phyloP scores from a whole-genome alignment of 2,329 filamentous ascomycete genomes.

The Ophiostoma novo-ulmi region DNA sequence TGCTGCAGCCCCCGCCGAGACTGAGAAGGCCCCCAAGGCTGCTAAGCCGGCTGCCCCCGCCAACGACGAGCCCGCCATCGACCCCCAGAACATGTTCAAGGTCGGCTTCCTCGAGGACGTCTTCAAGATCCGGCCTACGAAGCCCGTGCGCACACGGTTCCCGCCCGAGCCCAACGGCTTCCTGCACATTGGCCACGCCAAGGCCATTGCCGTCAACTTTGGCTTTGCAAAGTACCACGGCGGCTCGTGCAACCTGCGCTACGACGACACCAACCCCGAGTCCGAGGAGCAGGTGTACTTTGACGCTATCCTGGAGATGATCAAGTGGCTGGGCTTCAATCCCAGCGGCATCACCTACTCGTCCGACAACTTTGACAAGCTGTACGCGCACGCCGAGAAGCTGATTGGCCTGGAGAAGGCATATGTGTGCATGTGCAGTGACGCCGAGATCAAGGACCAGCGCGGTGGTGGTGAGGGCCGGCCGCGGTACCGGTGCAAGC shows the following conservation, averaged over 20 bases:
- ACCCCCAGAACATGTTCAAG: constrained; percentile 70
- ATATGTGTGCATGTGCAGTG: constrained; percentile 86
- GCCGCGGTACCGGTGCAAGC: constrained; percentile 71
- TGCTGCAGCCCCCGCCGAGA: background rate
- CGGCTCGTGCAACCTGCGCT: constrained; percentile 43
- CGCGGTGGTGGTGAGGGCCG: constrained; percentile 67
- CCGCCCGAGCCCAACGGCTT: constrained; percentile 89
- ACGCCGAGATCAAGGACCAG: constrained; percentile 79
- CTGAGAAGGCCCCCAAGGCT: constrained; percentile 24
- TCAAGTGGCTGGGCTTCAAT: constrained; percentile 79
- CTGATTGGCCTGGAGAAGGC: constrained; percentile 64
- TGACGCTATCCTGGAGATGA: constrained; percentile 79
- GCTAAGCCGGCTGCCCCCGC: constrained; percentile 27
- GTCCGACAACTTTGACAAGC: constrained; percentile 80
- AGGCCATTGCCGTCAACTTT: constrained; percentile 95
- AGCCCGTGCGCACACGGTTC: constrained; percentile 64
- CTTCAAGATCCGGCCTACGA: constrained; percentile 60
- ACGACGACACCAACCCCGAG: constrained; percentile 90
- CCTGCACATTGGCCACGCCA: constrained; percentile 88
- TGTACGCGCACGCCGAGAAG: constrained; percentile 86
- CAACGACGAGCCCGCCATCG: constrained; percentile 45
- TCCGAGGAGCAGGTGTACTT: constrained; percentile 90
- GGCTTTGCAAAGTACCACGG: constrained; percentile 83
- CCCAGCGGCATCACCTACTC: constrained; percentile 78
- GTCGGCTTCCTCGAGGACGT: constrained; percentile 70